Evolutionary conservation across 495 filamentous ascomycete genomes (phyloP).

Genomic region (Podospora tetraspora): DNA sequence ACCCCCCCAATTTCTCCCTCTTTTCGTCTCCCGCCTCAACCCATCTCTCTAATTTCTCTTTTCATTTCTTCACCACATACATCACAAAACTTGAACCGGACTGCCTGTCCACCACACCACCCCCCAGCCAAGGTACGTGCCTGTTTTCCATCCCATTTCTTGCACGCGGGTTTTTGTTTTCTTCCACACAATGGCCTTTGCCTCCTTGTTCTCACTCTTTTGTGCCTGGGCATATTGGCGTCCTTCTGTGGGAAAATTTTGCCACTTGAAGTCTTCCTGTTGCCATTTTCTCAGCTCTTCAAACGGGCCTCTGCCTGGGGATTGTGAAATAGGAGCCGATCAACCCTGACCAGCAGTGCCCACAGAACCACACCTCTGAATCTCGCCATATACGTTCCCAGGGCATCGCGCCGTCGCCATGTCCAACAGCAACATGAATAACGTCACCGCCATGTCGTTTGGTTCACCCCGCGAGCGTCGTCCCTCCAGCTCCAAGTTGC

Average conservation of each 20-base stretch:
- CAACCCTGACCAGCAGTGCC: neutral
- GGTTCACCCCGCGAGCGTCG: constrained; percentile 47
- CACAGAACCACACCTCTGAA: neutral
- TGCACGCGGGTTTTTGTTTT: neutral
- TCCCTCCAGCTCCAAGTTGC: constrained; percentile 19
- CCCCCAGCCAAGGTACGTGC: neutral
- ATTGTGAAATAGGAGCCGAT: neutral
- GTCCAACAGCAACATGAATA: constrained; percentile 32
- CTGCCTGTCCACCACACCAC: neutral
- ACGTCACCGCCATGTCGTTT: constrained; percentile 25
- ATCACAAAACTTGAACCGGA: neutral
- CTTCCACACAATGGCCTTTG: neutral
- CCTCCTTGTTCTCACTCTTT: neutral
- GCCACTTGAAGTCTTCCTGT: neutral
- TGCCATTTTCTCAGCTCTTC: neutral
- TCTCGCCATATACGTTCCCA: neutral
- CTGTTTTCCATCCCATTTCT: neutral
- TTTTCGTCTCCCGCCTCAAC: neutral
- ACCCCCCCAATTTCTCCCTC: neutral
- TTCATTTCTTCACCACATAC: neutral
- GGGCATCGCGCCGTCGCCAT: constrained; percentile 29
- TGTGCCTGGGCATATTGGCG: neutral
- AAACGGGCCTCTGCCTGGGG: neutral
- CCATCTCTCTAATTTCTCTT: neutral
- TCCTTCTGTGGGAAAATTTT: too few relatives aligned